Base-by-base conservation (phyloP, 2,329 filamentous ascomycete species). In the Cryphonectria radicalis region DNA sequence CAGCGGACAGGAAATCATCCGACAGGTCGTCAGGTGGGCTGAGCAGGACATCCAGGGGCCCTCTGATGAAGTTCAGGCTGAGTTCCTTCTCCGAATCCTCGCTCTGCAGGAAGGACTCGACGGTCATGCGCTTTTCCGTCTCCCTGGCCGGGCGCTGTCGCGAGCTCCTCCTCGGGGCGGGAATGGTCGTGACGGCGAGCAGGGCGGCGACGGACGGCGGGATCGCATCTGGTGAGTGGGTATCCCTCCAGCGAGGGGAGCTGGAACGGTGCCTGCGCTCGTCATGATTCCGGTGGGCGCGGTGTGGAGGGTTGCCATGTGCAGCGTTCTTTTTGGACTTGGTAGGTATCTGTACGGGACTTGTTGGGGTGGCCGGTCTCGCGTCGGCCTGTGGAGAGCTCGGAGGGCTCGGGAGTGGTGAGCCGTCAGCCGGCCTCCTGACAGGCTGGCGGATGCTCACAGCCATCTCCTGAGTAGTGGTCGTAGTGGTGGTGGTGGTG, bases 121-220 rank as follows among this genome's bases (percentile, higher is more conserved):
- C 85, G 0, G 87, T 89, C 80, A 90, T 82, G 66, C 81, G 78
- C 74, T 78, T 79, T 68, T 79, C 75, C 72, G 78, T 79, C 70
- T 78, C 75, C 72, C 70, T 62, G 73, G 73, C 43, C 68, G 73
- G 40, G 65, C 74, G 77, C 53, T 78, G 78, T 32, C 78, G 77
- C 60, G 77, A 65, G 64, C 69, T 81, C 50, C 81, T 80, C 69
- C 80, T 84, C 74, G 84, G 79, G 66, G 85, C 79, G 74, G 88
- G 89, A 66, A 91, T 91, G 73, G 84, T 86, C 42, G 89, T 91
- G 68, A 89, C 82, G 43, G 89, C 89, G 46, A 91, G 81, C 40
- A 91, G 81, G 17, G 88, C 88, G 7, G 88, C 88, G 40, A 91
- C 84, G 0, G 88, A 89, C 0, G 89, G 84, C 6, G 89, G 86